Percentiles rank a stretch among this genome's conserved stretches.
phyloP scores from a whole-genome alignment of 345 rosid species.

The Salix suchowensis region DNA sequence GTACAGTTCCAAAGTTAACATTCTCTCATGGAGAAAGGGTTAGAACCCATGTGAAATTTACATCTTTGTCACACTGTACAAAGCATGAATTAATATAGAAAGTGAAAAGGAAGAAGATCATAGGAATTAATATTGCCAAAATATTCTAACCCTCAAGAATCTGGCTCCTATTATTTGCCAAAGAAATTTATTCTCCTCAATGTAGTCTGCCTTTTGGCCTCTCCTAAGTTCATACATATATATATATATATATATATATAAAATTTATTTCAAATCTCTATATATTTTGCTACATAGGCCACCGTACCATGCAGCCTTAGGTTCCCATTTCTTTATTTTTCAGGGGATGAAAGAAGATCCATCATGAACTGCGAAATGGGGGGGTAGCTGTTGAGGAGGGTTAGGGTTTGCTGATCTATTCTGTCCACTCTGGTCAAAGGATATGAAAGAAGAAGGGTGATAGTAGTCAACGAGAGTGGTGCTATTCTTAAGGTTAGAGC shows the following conservation, averaged over 20 bases:
- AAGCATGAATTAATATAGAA: constrained; percentile 6
- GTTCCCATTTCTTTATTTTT: constrained; percentile 3
- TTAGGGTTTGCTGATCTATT: constrained; percentile 22
- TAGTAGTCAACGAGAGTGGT: constrained; percentile 43
- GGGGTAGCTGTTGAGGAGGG: constrained; percentile 42
- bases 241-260: neutral
- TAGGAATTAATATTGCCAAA: neutral
- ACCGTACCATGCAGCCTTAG: neutral
- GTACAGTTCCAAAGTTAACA: constrained; percentile 31
- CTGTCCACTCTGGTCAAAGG: constrained; percentile 64
- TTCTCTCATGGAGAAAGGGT: neutral
- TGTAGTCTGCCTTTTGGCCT: constrained; percentile 5
- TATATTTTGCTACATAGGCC: no score
- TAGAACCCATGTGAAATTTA: constrained; percentile 7
- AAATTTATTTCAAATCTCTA: constrained; percentile 3
- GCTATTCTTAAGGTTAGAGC: constrained; percentile 25
- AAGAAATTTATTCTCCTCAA: constrained; percentile 15
- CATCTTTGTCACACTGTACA: constrained; percentile 20
- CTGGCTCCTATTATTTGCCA: constrained; percentile 3
- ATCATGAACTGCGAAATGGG: constrained; percentile 63
- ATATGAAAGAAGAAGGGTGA: constrained; percentile 51
- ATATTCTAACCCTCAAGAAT: constrained; percentile 4
- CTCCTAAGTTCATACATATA: neutral
- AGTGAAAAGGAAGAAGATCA: neutral
- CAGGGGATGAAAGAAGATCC: constrained; percentile 59